A percentile compares a stretch with the other conserved stretches of the same genome.
phyloP scores from a whole-genome alignment of 305 asterid genomes.

The Stenogyne calaminthoides region DNA sequence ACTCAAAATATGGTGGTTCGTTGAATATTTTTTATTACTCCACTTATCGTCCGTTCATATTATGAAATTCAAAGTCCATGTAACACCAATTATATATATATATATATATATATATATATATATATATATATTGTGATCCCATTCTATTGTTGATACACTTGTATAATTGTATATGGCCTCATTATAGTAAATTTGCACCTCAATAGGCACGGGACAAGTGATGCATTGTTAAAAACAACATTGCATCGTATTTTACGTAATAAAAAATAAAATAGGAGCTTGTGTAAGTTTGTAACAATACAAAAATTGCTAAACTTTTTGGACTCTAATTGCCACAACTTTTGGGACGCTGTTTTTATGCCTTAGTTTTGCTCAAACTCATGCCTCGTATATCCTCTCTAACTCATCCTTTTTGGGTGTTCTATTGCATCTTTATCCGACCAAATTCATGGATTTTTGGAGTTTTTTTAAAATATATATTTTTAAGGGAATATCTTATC shows the following conservation, averaged over 20 bases:
- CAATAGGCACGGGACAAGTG: too few relatives aligned
- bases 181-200: too few relatives aligned
- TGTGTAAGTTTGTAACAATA: background rate
- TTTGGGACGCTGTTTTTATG: conserved; percentile 14
- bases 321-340: conserved; percentile 24
- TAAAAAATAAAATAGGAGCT: background rate
- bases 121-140: too few relatives aligned
- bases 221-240: background rate
- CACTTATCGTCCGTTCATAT: too few relatives aligned
- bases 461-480: background rate
- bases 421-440: conserved; percentile 26
- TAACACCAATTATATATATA: too few relatives aligned
- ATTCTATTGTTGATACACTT: too few relatives aligned
- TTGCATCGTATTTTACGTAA: background rate
- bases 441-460: conserved; percentile 28
- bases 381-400: conserved; percentile 19
- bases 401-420: conserved; percentile 24
- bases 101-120: too few relatives aligned
- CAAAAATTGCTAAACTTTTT: conserved; percentile 8
- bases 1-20: too few relatives aligned
- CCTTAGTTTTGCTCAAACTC: conserved; percentile 30
- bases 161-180: too few relatives aligned
- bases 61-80: too few relatives aligned
- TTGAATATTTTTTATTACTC: too few relatives aligned
- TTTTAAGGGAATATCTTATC: too few relatives aligned